Base-by-base conservation (phyloP, 805 yeast species). In the Yarrowia osloensis region DNA sequence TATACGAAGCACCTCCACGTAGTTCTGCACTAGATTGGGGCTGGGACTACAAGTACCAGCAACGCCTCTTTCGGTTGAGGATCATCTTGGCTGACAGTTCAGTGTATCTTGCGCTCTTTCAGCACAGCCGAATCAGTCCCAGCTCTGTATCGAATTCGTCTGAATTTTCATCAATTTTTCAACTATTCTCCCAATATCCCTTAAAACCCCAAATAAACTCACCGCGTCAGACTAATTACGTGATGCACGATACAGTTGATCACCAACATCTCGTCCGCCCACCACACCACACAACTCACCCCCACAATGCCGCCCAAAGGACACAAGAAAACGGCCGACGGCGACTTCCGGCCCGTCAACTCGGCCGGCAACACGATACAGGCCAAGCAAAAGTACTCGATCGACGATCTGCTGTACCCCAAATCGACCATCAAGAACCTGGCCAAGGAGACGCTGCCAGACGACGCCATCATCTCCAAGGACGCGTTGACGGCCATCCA, bases 401-500 rank as follows among this genome's bases (percentile, higher is more conserved):
- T 61, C 40, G 54, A 61, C 44, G 66, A 61, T 9, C 44, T 61
- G 21, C 33, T 61, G 19, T 61, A 44, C 24, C 66, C 66, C 54
- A 61, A 46, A 13, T 61, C 66, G 24, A 46, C 54, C 31, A 46
- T 61, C 54, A 44, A 46, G 19, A 61, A 61, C 40, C 66, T 61
- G 54, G 66, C 66, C 52, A 61, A 61, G 31, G 54, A 44, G 13
- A 33, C 66, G 13, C 24, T 61, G 4, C 54, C 66, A 15, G 66
- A 61, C 22, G 66, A 61, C 44, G 54, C 52, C 26, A 61, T 61
- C 13, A 44, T 61, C 8, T 33, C 52, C 40, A 61, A 61, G n/a
- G 66, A 61, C 54, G 66, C 66, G 42, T 26, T 61, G 24, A 61
- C 66, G 17, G 66, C 66, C 2, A 61, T 61, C 19, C 66, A 61